These are phyloP conservation scores for Arabidopsis arenosa DNA, from an alignment of 345 rosid genomes.

Conservation along the genomic window DNA sequence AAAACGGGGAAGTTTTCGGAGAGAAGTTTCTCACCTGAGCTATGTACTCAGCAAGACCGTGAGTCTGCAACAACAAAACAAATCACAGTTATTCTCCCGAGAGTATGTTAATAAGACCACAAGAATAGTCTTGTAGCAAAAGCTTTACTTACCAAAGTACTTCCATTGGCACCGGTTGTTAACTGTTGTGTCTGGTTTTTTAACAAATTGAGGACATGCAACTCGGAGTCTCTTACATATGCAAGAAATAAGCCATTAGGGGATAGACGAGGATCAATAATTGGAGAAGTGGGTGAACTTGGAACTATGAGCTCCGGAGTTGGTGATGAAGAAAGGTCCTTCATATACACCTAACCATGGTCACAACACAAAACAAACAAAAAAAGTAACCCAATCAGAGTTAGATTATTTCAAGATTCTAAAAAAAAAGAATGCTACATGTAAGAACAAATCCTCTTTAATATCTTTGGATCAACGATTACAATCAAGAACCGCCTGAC, in stretches of 20 bases:
- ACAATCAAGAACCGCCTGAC: neutral
- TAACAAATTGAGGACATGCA: constrained; percentile 70
- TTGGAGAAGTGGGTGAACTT: constrained; percentile 60
- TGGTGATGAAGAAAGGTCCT: constrained; percentile 65
- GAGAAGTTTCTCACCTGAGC: constrained; percentile 77
- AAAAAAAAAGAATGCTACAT: constrained; percentile 1
- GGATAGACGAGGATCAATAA: constrained; percentile 89
- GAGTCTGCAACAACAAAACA: constrained; percentile 63
- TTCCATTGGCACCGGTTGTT: constrained; percentile 71
- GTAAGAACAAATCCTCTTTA: neutral
- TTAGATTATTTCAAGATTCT: constrained; percentile 4
- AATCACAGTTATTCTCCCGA: constrained; percentile 37
- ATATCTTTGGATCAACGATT: neutral
- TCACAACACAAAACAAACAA: constrained; percentile 4
- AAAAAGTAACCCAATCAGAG: neutral
- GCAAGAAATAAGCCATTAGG: constrained; percentile 86
- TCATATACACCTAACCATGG: constrained; percentile 71
- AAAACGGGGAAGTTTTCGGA: neutral
- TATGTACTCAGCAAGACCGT: constrained; percentile 98
- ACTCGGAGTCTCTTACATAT: constrained; percentile 70
- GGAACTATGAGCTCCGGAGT: constrained; percentile 78
- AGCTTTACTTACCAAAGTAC: constrained; percentile 58
- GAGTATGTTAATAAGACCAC: neutral
- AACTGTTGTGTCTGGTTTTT: constrained; percentile 63
- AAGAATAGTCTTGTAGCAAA: neutral